Percentiles rank a stretch among this genome's conserved stretches.
These are phyloP conservation scores for Excoecaria agallocha DNA, from an alignment of 345 rosid species.

Conservation along the genomic window DNA sequence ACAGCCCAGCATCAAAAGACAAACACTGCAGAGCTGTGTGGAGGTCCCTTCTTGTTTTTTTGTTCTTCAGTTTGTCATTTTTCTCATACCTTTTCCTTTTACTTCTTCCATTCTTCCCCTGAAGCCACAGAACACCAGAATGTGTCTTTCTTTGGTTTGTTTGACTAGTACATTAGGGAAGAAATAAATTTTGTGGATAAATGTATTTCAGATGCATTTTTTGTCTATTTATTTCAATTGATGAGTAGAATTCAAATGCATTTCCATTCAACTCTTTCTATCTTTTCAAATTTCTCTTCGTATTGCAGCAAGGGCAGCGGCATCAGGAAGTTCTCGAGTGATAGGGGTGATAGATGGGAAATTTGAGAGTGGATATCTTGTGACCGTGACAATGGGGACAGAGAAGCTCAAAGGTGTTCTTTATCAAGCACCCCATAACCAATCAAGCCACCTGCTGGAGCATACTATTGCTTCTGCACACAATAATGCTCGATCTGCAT, in stretches of 20 bases:
- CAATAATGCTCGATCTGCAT: constrained; percentile 21
- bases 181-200: not conserved
- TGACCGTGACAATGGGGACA: constrained; percentile 72
- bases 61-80: not conserved
- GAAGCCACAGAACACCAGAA: not conserved
- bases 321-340: constrained; percentile 51
- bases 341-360: constrained; percentile 87
- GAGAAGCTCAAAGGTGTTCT: constrained; percentile 83
- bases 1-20: constrained; percentile 44
- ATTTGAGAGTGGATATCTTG: constrained; percentile 82
- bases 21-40: constrained; percentile 34
- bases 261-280: not conserved
- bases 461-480: constrained; percentile 28
- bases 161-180: not conserved
- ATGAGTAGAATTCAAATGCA: not conserved
- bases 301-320: constrained; percentile 32
- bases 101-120: not conserved
- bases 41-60: constrained; percentile 40
- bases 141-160: too few relatives aligned
- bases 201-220: too few relatives aligned
- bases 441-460: constrained; percentile 33
- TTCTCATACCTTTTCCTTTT: not conserved
- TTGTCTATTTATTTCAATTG: too few relatives aligned
- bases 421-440: constrained; percentile 51
- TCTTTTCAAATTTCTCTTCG: not conserved